A percentile compares a stretch with the other conserved stretches of the same genome.
Conservation (phyloP, 1,284 basidiomycete genomes). For the Peniophora sp. region DNA sequence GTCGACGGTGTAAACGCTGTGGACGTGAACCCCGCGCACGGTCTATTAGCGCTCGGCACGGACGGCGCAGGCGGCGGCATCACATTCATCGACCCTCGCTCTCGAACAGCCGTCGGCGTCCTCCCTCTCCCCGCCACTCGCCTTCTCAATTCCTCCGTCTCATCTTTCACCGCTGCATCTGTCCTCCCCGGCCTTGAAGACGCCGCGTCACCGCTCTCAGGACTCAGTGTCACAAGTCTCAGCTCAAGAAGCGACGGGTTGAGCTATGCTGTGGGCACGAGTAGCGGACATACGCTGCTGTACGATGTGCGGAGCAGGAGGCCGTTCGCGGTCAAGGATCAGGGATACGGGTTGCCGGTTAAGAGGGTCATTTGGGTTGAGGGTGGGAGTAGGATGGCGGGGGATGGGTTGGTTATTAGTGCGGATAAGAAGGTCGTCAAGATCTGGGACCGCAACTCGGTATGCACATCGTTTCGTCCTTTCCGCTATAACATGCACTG, state of each 20-base stretch:
- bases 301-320: constrained; percentile 88
- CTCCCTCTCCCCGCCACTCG: constrained; percentile 69
- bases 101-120: constrained; percentile 69
- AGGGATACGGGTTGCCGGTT: constrained; percentile 93
- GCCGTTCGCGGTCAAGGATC: constrained; percentile 89
- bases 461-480: constrained; percentile 11
- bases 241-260: constrained; percentile 83
- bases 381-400: constrained; percentile 74
- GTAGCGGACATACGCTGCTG: constrained; percentile 87
- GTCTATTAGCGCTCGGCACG: constrained; percentile 83
- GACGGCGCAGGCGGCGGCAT: constrained; percentile 73
- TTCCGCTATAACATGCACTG: constrained; percentile 4
- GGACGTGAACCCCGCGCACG: constrained; percentile 92
- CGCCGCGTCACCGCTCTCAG: constrained; percentile 14
- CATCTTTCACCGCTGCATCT: neutral
- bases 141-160: constrained; percentile 26
- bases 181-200: constrained; percentile 36
- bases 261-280: constrained; percentile 91
- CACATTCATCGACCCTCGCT: constrained; percentile 95
- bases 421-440: constrained; percentile 94
- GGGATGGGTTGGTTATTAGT: constrained; percentile 82
- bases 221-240: constrained; percentile 77
- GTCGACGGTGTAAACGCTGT: constrained; percentile 84
- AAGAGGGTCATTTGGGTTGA: constrained; percentile 88
- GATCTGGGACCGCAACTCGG: constrained; percentile 84